These are phyloP conservation scores for Lactarius trivialis DNA, from an alignment of 768 basidiomycete genomes.

Conservation along the genomic window DNA sequence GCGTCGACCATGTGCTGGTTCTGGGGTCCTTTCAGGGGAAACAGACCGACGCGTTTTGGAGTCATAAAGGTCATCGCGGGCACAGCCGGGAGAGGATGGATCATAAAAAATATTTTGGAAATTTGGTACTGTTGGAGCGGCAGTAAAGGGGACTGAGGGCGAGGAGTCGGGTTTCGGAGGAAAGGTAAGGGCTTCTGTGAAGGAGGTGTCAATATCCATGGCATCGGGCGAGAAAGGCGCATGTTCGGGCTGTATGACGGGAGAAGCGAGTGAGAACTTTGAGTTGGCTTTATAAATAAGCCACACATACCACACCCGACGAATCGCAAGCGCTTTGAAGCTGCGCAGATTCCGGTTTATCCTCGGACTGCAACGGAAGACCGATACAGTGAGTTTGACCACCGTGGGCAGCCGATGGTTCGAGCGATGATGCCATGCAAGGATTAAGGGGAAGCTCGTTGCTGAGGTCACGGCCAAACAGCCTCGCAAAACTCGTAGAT, in stretches of 20 bases:
- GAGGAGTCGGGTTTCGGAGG: constrained; percentile 9
- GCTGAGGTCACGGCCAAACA: constrained; percentile 72
- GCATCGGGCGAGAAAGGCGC: constrained; percentile 45
- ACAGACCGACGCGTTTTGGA: constrained; percentile 31
- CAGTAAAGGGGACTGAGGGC: constrained; percentile 26
- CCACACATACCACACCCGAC: constrained; percentile 24
- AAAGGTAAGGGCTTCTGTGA: constrained; percentile 29
- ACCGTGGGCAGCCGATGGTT: constrained; percentile 40
- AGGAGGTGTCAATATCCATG: constrained; percentile 70
- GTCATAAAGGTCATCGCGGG: constrained; percentile 28
- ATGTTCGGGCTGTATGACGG: constrained; percentile 31
- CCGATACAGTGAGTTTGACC: constrained; percentile 48
- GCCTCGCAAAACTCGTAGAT: constrained; percentile 55
- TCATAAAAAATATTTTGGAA: constrained; percentile 60
- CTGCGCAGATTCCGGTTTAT: constrained; percentile 27
- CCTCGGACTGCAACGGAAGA: constrained; percentile 57
- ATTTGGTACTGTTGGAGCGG: constrained; percentile 24
- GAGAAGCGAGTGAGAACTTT: background rate
- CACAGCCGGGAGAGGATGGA: constrained; percentile 39
- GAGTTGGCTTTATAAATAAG: constrained; percentile 11
- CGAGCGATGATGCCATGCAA: constrained; percentile 31
- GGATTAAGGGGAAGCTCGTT: constrained; percentile 36
- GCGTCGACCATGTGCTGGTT: constrained; percentile 17
- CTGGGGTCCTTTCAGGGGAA: constrained; percentile 26
- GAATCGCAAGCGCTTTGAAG: constrained; percentile 25